Percentiles rank a stretch among this genome's conserved stretches.
Conservation (phyloP, 257 asterid species). For the Mentha longifolia region DNA sequence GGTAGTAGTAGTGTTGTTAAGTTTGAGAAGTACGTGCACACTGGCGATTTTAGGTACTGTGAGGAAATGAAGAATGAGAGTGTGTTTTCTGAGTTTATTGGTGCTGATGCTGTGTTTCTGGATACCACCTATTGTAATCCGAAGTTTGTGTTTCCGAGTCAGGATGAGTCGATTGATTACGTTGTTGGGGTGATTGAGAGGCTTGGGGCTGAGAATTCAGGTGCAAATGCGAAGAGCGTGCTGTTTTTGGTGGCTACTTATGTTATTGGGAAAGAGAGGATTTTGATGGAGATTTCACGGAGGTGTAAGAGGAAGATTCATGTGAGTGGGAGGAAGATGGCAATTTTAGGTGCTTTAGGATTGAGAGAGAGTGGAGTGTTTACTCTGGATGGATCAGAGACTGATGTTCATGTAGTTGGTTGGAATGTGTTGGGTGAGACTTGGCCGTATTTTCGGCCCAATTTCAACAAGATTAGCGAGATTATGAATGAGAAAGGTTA, state of each 20-base stretch:
- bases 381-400: constrained; percentile 65
- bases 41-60: constrained; percentile 85
- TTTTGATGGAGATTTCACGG: constrained; percentile 75
- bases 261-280: constrained; percentile 89
- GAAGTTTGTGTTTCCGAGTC: constrained; percentile 77
- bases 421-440: constrained; percentile 96
- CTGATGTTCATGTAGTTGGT: constrained; percentile 89
- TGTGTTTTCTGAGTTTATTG: constrained; percentile 55
- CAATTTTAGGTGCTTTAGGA: constrained; percentile 61
- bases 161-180: constrained; percentile 86
- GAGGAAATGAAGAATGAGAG: constrained; percentile 60
- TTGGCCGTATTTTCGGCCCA: constrained; percentile 94
- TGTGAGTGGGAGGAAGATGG: constrained; percentile 69
- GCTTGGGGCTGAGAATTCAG: constrained; percentile 53
- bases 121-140: constrained; percentile 95
- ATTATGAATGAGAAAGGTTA: constrained; percentile 81
- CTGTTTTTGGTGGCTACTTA: constrained; percentile 89
- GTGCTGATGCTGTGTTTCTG: constrained; percentile 82
- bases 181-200: constrained; percentile 65
- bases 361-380: constrained; percentile 69
- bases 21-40: constrained; percentile 80
- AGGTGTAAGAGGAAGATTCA: constrained; percentile 78
- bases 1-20: constrained; percentile 38
- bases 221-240: constrained; percentile 45
- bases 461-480: constrained; percentile 70